These are phyloP conservation scores for Monosporascus sp. DNA, from an alignment of 2,329 filamentous ascomycete genomes.

Conservation along the genomic window DNA sequence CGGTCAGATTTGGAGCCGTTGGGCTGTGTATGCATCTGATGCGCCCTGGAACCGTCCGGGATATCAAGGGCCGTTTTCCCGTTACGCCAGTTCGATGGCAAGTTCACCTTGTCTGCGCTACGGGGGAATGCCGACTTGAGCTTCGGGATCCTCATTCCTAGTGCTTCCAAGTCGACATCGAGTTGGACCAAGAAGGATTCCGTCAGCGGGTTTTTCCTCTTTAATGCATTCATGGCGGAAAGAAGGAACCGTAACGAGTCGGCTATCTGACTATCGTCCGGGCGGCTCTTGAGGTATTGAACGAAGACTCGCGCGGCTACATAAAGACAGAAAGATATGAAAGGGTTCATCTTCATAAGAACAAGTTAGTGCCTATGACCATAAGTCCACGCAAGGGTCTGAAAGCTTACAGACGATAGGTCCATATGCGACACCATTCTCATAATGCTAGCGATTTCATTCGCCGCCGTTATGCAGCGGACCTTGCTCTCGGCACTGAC, in stretches of 20 bases:
- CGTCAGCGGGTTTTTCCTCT: slow-evolving; percentile 81
- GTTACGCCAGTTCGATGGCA: not conserved
- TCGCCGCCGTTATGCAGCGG: slow-evolving; percentile 86
- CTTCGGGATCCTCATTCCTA: slow-evolving; percentile 58
- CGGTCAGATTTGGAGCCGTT: slow-evolving; percentile 2
- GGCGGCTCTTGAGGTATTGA: slow-evolving; percentile 91
- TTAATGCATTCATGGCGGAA: slow-evolving; percentile 84
- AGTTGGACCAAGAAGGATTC: slow-evolving; percentile 93
- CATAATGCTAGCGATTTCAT: slow-evolving; percentile 94
- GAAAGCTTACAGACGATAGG: slow-evolving; percentile 63
- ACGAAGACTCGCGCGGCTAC: slow-evolving; percentile 94
- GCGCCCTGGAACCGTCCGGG: not conserved
- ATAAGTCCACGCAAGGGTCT: not conserved
- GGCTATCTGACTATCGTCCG: slow-evolving; percentile 71
- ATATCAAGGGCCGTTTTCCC: too few relatives aligned
- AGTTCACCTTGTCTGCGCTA: slow-evolving; percentile 47
- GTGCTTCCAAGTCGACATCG: slow-evolving; percentile 81
- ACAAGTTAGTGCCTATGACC: slow-evolving; percentile 7
- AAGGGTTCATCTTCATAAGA: slow-evolving; percentile 75
- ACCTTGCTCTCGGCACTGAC: slow-evolving; percentile 88
- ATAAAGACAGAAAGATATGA: slow-evolving; percentile 92
- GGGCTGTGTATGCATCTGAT: slow-evolving; percentile 2
- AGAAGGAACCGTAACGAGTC: slow-evolving; percentile 88
- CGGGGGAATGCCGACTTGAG: slow-evolving; percentile 52
- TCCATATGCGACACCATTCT: slow-evolving; percentile 90